These are phyloP conservation scores for Platanus orientalis DNA, from an alignment of 164 flowering plant species.

Conservation along the genomic window DNA sequence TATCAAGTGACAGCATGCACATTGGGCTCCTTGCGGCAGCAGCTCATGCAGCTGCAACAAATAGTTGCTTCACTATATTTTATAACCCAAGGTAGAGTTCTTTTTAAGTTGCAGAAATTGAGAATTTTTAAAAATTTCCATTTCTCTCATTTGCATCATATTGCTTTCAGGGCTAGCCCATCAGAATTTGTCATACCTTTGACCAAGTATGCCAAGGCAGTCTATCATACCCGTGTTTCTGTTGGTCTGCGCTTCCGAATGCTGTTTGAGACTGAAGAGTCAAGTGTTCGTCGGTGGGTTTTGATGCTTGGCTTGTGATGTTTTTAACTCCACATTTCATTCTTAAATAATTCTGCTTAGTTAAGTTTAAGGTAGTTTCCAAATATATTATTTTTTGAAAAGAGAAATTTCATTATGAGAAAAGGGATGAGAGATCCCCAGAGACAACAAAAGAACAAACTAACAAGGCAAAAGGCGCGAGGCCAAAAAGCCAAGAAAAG, in stretches of 20 bases:
- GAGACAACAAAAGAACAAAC: too few species aligned
- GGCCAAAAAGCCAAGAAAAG: too few species aligned
- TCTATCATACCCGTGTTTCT: constrained; percentile 86
- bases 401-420: too few species aligned
- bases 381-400: too few species aligned
- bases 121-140: neutral
- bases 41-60: constrained; percentile 94
- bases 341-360: too few species aligned
- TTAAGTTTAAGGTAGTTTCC: too few species aligned
- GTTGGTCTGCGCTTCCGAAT: constrained; percentile 96
- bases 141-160: neutral
- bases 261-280: constrained; percentile 93
- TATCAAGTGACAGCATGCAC: constrained; percentile 97
- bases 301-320: too few species aligned
- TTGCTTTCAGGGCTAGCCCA: constrained; percentile 76
- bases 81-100: constrained; percentile 77
- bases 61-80: constrained; percentile 87
- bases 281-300: constrained; percentile 82
- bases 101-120: neutral
- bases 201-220: constrained; percentile 75
- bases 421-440: too few species aligned
- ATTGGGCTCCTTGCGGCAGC: constrained; percentile 96
- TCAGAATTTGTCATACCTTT: constrained; percentile 87
- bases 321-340: too few species aligned
- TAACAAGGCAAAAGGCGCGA: too few species aligned